Evolutionary conservation across 345 rosid genomes (phyloP), one percentile per base, ranked within the genome.

Genomic region (Bruguiera gymnorhiza): DNA sequence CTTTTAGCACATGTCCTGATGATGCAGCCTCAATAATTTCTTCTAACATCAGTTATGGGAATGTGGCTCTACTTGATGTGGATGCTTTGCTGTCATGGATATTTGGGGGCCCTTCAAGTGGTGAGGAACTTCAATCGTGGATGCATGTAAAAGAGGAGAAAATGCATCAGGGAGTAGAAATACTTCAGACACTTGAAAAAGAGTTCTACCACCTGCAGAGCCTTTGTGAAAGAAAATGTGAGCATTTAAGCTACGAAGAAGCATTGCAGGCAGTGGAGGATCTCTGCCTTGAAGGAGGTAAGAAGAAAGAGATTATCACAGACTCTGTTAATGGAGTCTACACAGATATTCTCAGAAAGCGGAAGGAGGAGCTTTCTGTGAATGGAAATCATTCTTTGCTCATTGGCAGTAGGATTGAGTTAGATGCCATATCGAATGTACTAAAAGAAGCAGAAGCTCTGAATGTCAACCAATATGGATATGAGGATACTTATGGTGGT

Each of bases 221-320:
- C 80, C 86, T 95, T 37, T 90, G 94, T 58, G 96, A 92, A 81
- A 86, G 89, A 71, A 95, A 95, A 81, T 81, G 82, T 70, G 88
- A 87, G 66, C 92, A 83, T 74, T 73, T 95, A 75, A 87, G 86
- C 81, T 90, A 87, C 43, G 92, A 90, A 80, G 94, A 86, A 80
- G 91, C 92, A 50, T 76, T 95, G 88, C 97, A 90, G 81, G 79
- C 84, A 62, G 74, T 92, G 70, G 97, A 95, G 81, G 87, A 84
- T 78, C 89, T 87, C 51, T 88, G 96, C 75, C 85, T 87, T 71
- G 89, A 92, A 77, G 96, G 90, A 86, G 85, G 87, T 66, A 86
- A 90, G 86, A 95, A 73, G 80, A 85, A 89, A 79, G 97, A 85
- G 82, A 73, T 79, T 69, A 76, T 81, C 66, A 79, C 81, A 56